These are phyloP conservation scores for Collybia sp. DNA, from an alignment of 768 basidiomycete species.

Conservation along the genomic window DNA sequence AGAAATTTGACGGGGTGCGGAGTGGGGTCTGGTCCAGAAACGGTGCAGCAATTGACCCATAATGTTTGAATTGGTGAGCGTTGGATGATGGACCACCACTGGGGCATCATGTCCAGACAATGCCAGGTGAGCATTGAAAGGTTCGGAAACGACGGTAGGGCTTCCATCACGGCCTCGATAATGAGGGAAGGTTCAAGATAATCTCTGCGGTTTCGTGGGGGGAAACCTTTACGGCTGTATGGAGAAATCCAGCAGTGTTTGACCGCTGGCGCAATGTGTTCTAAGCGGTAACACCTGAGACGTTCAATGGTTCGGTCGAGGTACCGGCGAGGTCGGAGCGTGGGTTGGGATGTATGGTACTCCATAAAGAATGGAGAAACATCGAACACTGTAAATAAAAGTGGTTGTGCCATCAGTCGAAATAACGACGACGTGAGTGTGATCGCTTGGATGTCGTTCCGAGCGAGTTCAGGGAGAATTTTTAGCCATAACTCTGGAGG, in stretches of 20 bases:
- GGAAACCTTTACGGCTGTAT: slow-evolving; percentile 23
- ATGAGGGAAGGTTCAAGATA: slow-evolving; percentile 25
- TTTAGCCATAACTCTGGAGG: slow-evolving; percentile 31
- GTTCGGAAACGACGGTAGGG: slow-evolving; percentile 25
- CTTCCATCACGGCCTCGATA: slow-evolving; percentile 24
- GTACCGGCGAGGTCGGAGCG: slow-evolving; percentile 22
- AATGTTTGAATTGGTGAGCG: slow-evolving; percentile 20
- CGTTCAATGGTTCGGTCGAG: slow-evolving; percentile 23
- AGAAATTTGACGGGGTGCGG: slow-evolving; percentile 18
- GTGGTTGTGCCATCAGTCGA: slow-evolving; percentile 28
- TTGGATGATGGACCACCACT: slow-evolving; percentile 26
- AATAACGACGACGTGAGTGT: slow-evolving; percentile 27
- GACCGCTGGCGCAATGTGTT: slow-evolving; percentile 27
- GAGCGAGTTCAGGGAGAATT: slow-evolving; percentile 25
- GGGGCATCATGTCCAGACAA: slow-evolving; percentile 26
- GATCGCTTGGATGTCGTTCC: slow-evolving; percentile 20
- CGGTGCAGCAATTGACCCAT: slow-evolving; percentile 28
- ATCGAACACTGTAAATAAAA: slow-evolving; percentile 29
- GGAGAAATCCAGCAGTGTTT: slow-evolving; percentile 31
- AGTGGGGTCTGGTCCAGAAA: slow-evolving; percentile 7
- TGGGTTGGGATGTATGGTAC: slow-evolving; percentile 19
- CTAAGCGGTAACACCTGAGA: slow-evolving; percentile 24
- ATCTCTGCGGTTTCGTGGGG: slow-evolving; percentile 21
- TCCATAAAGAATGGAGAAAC: slow-evolving; percentile 30
- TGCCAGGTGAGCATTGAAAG: slow-evolving; percentile 28